Percentiles rank a stretch among this genome's conserved stretches.
Evolutionary conservation across 345 rosid species (phyloP).

Genomic region (Barbarea vulgaris): DNA sequence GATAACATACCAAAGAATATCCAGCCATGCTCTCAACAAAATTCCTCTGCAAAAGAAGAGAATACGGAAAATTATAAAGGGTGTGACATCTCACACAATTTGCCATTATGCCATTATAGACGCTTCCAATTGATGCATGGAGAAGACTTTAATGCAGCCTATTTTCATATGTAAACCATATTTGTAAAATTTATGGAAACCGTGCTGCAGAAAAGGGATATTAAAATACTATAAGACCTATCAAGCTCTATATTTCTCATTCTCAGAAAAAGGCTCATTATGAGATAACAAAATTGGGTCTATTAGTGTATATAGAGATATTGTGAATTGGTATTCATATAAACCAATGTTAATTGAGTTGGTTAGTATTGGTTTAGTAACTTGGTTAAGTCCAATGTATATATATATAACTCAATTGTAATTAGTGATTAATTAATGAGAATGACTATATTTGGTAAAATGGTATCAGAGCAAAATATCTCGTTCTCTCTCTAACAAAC

Average conservation of each 20-base stretch:
- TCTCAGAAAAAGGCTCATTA: background rate
- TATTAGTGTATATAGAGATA: no score
- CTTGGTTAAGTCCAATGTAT: no score
- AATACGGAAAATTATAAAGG: background rate
- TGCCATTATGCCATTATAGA: background rate
- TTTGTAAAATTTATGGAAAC: background rate
- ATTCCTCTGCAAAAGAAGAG: conserved; percentile 70
- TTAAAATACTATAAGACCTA: background rate
- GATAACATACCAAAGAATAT: conserved; percentile 96
- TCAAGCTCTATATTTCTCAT: background rate
- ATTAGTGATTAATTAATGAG: no score
- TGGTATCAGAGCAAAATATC: no score
- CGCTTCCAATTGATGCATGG: background rate
- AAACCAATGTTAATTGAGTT: no score
- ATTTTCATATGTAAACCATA: no score
- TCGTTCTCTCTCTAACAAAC: no score
- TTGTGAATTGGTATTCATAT: no score
- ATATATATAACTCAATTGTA: no score
- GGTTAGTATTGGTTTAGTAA: no score
- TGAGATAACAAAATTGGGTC: conserved; percentile 1
- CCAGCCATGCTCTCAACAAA: conserved; percentile 99
- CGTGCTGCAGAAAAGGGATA: background rate
- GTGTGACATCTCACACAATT: background rate
- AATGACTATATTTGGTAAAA: no score
- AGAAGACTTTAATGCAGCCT: background rate